A percentile compares a stretch with the other conserved stretches of the same genome.
phyloP scores from a whole-genome alignment of 2,329 filamentous ascomycete genomes.

The Arthrinium puccinioides region DNA sequence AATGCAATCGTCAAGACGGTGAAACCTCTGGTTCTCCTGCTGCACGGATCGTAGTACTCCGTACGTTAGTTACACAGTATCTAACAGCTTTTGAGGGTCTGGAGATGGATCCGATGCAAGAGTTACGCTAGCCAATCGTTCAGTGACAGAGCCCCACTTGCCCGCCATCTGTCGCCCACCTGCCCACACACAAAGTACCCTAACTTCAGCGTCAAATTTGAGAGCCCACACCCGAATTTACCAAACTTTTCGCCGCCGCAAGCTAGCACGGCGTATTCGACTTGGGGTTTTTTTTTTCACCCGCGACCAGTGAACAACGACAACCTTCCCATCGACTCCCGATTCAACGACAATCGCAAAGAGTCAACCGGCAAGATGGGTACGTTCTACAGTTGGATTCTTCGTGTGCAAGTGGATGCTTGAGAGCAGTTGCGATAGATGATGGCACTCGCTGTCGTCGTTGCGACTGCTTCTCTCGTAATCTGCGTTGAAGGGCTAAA shows the following conservation, averaged over 20 bases:
- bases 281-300: background rate
- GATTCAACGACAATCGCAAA: conserved; percentile 19
- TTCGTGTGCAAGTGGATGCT: conserved; percentile 27
- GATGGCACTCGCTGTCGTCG: background rate
- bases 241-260: conserved; percentile 3
- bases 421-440: conserved; percentile 8
- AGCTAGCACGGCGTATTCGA: too few relatives aligned
- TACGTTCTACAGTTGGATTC: conserved; percentile 43
- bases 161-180: too few relatives aligned
- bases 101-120: too few relatives aligned
- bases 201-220: conserved; percentile 37
- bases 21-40: too few relatives aligned
- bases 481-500: conserved; percentile 5
- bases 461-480: conserved; percentile 1
- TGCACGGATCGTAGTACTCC: too few relatives aligned
- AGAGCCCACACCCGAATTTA: conserved; percentile 28
- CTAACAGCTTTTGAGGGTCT: too few relatives aligned
- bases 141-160: too few relatives aligned
- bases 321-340: conserved; percentile 30
- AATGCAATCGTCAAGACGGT: too few relatives aligned
- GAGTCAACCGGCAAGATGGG: conserved; percentile 50
- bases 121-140: too few relatives aligned
- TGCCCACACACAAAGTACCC: conserved; percentile 27
- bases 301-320: conserved; percentile 13
- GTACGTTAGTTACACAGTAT: too few relatives aligned